Evolutionary conservation across 805 yeast species (phyloP), one percentile per base, ranked within the genome.

Genomic region (Torulaspora quercuum): DNA sequence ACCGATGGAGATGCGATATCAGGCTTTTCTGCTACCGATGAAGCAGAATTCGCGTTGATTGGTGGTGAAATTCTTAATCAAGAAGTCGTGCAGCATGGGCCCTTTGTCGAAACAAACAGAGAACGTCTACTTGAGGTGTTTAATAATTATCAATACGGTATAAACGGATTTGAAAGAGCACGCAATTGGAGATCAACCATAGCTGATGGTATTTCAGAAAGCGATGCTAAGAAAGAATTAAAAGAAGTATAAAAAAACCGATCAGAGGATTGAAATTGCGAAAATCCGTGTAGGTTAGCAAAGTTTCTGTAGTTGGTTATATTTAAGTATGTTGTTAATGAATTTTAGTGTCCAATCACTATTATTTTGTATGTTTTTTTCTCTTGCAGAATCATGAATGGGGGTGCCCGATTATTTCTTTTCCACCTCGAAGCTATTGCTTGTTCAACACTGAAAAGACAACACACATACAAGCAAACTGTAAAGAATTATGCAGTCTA

Each of bases 21-120:
- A 23, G 89, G 87, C 27, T 71, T 67, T 14, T 72, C 75, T 12
- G 69, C 70, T 7, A 33, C 49, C 5, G 64, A 67, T 23, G 67
- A 64, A 21, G 64, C 86, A 2, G 78, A 80, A 48, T 79, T 86
- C 53, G 79, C 82, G 4, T 46, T 86, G n/a, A 67, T 86, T 44
- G 92, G 87, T 20, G 95, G 95, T 39, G 62, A 82, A 56, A 72
- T 74, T 13, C 65, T 85, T 39, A 73, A 84, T 49, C 95, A 87
- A 65, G 75, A 77, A 11, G 70, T 82, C 37, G 82, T 85, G 20
- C 95, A 88, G 56, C 81, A 87, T 56, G 96, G 96, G 11, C 96
- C 96, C 9, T 89, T 88, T 55, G 96, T 88, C 12, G 90, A 84
- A 44, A 75, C 83, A 6, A 64, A 81, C 14, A 69, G 70, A 37